Percentiles rank a stretch among this genome's conserved stretches.
phyloP scores from a whole-genome alignment of 495 filamentous ascomycete species.

The Lentithecium fluviatile region DNA sequence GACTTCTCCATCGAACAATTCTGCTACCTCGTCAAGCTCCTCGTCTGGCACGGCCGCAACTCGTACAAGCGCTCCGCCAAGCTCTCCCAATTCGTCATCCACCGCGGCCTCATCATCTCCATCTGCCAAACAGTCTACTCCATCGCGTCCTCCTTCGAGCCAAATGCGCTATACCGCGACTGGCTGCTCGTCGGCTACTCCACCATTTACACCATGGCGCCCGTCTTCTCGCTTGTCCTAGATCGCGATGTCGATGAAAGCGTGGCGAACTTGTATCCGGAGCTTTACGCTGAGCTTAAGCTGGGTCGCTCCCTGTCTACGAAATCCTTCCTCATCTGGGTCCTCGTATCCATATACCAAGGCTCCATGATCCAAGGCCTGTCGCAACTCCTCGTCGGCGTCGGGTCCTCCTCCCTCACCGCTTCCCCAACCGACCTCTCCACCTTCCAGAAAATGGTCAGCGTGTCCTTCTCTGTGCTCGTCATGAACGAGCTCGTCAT shows the following conservation, averaged over 20 bases:
- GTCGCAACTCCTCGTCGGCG: conserved; percentile 79
- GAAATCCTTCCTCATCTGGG: conserved; percentile 94
- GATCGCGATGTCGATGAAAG: conserved; percentile 93
- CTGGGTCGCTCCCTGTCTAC: conserved; percentile 81
- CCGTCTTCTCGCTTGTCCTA: conserved; percentile 93
- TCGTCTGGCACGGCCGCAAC: conserved; percentile 98
- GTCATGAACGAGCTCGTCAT: conserved; percentile 94
- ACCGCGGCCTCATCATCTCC: conserved; percentile 89
- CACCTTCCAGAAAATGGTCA: conserved; percentile 64
- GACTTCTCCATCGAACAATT: conserved; percentile 97
- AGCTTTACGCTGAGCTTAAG: conserved; percentile 95
- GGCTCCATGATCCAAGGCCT: conserved; percentile 91
- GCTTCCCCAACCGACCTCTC: conserved; percentile 36
- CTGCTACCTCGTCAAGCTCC: conserved; percentile 89
- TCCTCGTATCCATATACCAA: conserved; percentile 93
- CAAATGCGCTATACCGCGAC: conserved; percentile 88
- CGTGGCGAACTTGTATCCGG: conserved; percentile 91
- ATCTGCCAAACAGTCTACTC: conserved; percentile 98
- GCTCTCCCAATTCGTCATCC: conserved; percentile 96
- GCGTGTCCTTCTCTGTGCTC: conserved; percentile 87
- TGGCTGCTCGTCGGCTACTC: conserved; percentile 98
- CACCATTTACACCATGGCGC: conserved; percentile 90
- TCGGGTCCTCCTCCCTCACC: no score
- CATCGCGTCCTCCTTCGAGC: conserved; percentile 86
- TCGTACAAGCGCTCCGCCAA: conserved; percentile 96